Evolutionary conservation across 2,329 filamentous ascomycete species (phyloP).

Genomic region (Scedosporium dehoogii): DNA sequence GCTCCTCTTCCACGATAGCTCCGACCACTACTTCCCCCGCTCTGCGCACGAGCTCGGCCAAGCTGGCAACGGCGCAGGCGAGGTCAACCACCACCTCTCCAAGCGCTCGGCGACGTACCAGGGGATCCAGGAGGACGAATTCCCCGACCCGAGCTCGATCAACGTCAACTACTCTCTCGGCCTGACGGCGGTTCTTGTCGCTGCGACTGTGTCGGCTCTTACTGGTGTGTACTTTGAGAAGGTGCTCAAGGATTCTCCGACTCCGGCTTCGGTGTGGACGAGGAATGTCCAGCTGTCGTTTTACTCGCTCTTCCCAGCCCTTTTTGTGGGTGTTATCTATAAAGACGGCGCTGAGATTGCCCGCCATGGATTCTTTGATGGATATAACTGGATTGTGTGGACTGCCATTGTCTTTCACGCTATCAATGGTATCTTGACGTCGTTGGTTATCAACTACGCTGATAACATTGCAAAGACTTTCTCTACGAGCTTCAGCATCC

Average conservation of each 20-base stretch:
- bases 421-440: conserved; percentile 68
- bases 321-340: conserved; percentile 77
- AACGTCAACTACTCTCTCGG: conserved; percentile 72
- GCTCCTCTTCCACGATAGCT: conserved; percentile 52
- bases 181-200: conserved; percentile 64
- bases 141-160: conserved; percentile 27
- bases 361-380: conserved; percentile 82
- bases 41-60: conserved; percentile 69
- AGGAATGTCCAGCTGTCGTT: conserved; percentile 91
- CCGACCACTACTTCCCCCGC: conserved; percentile 63
- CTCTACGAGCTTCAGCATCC: conserved; percentile 83
- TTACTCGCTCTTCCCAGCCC: conserved; percentile 83
- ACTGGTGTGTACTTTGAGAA: conserved; percentile 87
- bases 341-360: conserved; percentile 79
- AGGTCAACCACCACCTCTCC: conserved; percentile 40
- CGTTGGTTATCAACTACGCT: conserved; percentile 28
- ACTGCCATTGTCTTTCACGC: conserved; percentile 74
- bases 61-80: conserved; percentile 32
- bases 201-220: conserved; percentile 71
- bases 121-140: conserved; percentile 63
- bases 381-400: conserved; percentile 92
- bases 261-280: conserved; percentile 75
- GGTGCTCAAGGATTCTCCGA: conserved; percentile 75
- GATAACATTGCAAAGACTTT: conserved; percentile 86
- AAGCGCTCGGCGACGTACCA: conserved; percentile 79